Percentiles rank a stretch among this genome's conserved stretches.
Conservation (phyloP, 2,329 filamentous ascomycete species). For the Fusarium pseudoanthophilum region DNA sequence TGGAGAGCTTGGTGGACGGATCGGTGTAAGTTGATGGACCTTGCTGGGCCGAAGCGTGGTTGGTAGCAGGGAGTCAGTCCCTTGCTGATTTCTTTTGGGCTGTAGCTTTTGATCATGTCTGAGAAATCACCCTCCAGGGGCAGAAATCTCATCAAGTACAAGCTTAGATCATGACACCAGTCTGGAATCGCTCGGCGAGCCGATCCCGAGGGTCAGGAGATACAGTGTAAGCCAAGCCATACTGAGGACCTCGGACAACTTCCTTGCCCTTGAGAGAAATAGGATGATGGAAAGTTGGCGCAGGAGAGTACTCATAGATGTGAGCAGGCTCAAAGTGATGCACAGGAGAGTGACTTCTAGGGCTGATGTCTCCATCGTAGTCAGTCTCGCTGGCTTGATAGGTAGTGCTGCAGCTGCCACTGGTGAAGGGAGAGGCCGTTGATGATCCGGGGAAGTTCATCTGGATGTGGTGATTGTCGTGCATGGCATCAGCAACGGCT, state of each 20-base stretch:
- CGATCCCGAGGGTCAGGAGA: constrained; percentile 52
- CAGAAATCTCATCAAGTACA: constrained; percentile 26
- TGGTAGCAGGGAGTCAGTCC: background rate
- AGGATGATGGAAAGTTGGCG: constrained; percentile 34
- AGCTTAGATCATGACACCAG: constrained; percentile 32
- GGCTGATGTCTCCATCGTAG: constrained; percentile 34
- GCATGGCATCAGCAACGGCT: constrained; percentile 50
- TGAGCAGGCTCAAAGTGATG: constrained; percentile 9
- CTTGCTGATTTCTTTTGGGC: background rate
- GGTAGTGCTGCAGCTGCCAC: constrained; percentile 59
- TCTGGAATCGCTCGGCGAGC: constrained; percentile 28
- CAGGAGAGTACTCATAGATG: constrained; percentile 20
- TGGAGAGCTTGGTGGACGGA: constrained; percentile 23
- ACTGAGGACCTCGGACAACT: constrained; percentile 48
- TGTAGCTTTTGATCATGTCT: constrained; percentile 52
- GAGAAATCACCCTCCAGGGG: constrained; percentile 53
- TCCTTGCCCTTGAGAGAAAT: constrained; percentile 57
- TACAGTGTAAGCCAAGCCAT: constrained; percentile 50
- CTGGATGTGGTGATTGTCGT: constrained; percentile 49
- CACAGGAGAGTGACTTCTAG: constrained; percentile 31
- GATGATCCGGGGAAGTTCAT: constrained; percentile 52
- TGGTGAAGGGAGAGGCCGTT: constrained; percentile 57
- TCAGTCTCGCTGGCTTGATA: constrained; percentile 55
- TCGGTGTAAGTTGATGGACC: constrained; percentile 2
- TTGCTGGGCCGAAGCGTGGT: background rate